A percentile compares a stretch with the other conserved stretches of the same genome.
Conservation (phyloP, 2,329 filamentous ascomycete species). For the Aspergillus niger region DNA sequence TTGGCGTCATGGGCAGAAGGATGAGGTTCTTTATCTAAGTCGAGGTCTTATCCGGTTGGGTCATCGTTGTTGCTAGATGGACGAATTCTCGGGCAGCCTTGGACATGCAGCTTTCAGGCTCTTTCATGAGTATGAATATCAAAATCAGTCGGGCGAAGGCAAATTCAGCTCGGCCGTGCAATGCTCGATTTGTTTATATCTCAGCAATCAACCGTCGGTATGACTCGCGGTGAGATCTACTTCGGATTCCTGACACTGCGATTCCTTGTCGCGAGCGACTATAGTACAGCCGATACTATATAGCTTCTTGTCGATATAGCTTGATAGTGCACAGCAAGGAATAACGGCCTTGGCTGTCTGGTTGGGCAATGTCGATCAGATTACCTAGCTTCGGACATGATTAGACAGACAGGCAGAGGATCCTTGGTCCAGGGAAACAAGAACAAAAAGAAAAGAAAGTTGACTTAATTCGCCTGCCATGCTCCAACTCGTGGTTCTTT, state of each 20-base stretch:
- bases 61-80: conserved; percentile 16
- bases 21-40: conserved; percentile 15
- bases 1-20: conserved; percentile 13
- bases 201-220: conserved; percentile 24
- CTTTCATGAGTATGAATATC: conserved; percentile 13
- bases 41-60: conserved; percentile 14
- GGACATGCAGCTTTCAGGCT: conserved; percentile 12
- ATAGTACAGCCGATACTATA: conserved; percentile 57
- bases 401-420: conserved; percentile 69
- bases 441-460: conserved; percentile 38
- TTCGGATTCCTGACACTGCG: conserved; percentile 31
- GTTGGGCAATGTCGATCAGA: conserved; percentile 45
- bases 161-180: conserved; percentile 12
- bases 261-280: conserved; percentile 42
- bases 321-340: conserved; percentile 67
- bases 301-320: conserved; percentile 70
- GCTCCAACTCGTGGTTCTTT: conserved; percentile 28
- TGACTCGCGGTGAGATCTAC: conserved; percentile 28
- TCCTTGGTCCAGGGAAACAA: conserved; percentile 36
- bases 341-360: conserved; percentile 45
- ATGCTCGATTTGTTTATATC: conserved; percentile 19
- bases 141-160: conserved; percentile 14
- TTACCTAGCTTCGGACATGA: conserved; percentile 71
- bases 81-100: conserved; percentile 15
- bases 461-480: conserved; percentile 41